Conservation (phyloP, 768 basidiomycete genomes). For the Naganishia vishniacii region DNA sequence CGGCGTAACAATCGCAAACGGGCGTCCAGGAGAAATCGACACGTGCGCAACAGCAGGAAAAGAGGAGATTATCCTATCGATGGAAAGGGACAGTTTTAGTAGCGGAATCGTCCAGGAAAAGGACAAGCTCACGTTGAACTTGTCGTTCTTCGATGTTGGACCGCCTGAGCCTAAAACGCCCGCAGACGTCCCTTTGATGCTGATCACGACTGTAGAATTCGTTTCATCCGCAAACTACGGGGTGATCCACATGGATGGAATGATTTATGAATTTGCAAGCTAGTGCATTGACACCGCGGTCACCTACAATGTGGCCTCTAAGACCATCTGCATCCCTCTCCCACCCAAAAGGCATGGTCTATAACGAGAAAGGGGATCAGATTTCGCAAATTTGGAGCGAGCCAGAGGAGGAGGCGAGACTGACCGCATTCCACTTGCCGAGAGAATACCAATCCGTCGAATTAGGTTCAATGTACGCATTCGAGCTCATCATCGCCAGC, state of each 20-base stretch:
- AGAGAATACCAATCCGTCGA: conserved; percentile 66
- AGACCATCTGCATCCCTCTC: conserved; percentile 81
- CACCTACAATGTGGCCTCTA: conserved; percentile 80
- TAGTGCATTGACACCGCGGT: conserved; percentile 53
- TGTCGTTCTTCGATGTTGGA: conserved; percentile 79
- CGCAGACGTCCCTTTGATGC: conserved; percentile 90
- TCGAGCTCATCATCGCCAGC: conserved; percentile 83
- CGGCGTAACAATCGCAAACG: conserved; percentile 80
- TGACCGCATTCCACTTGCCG: conserved; percentile 60
- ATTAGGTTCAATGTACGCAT: conserved; percentile 64
- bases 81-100: too few relatives aligned
- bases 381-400: background rate
- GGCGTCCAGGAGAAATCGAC: conserved; percentile 92
- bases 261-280: conserved; percentile 45
- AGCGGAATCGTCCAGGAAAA: too few relatives aligned
- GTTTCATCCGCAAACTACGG: conserved; percentile 45
- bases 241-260: background rate
- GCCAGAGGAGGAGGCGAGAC: conserved; percentile 27
- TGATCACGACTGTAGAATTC: conserved; percentile 77
- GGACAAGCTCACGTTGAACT: conserved; percentile 66
- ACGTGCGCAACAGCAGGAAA: conserved; percentile 89
- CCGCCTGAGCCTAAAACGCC: conserved; percentile 67
- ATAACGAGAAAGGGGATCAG: conserved; percentile 18
- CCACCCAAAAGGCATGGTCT: conserved; percentile 82
- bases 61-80: conserved; percentile 87